Evolutionary conservation across 148 eudicot species (phyloP).

Genomic region (Fallopia convolvulus): DNA sequence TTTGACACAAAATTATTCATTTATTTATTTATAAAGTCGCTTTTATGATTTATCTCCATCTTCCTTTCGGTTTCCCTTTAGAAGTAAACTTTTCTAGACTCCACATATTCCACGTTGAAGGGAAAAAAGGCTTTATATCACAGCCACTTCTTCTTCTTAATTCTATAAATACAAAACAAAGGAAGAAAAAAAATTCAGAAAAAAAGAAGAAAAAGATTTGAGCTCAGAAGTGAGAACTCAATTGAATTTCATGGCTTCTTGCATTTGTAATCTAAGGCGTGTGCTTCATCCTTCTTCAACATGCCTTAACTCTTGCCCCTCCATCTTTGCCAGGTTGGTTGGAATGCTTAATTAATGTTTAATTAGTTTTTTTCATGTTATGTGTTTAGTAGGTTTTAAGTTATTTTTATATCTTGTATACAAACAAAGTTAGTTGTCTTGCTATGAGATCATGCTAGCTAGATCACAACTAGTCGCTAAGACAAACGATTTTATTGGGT

Average conservation of each 20-base stretch:
- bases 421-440: too few relatives aligned
- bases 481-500: too few relatives aligned
- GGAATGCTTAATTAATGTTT: background rate
- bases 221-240: background rate
- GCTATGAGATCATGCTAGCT: too few relatives aligned
- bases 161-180: background rate
- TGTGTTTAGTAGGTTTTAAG: too few relatives aligned
- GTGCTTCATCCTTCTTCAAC: background rate
- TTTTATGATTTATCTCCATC: background rate
- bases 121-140: background rate
- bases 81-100: background rate
- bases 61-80: background rate
- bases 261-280: background rate
- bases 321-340: background rate
- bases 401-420: too few relatives aligned
- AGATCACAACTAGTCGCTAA: too few relatives aligned
- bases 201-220: background rate
- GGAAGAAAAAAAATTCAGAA: background rate
- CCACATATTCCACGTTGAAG: background rate
- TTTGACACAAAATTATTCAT: background rate
- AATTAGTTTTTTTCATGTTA: background rate
- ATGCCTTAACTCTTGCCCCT: background rate
- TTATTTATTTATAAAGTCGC: background rate
- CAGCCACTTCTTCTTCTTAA: background rate
- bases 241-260: background rate